Percentiles rank a stretch among this genome's conserved stretches.
Evolutionary conservation across 768 basidiomycete genomes (phyloP).

Genomic region (Phlebiopsis gigantea): DNA sequence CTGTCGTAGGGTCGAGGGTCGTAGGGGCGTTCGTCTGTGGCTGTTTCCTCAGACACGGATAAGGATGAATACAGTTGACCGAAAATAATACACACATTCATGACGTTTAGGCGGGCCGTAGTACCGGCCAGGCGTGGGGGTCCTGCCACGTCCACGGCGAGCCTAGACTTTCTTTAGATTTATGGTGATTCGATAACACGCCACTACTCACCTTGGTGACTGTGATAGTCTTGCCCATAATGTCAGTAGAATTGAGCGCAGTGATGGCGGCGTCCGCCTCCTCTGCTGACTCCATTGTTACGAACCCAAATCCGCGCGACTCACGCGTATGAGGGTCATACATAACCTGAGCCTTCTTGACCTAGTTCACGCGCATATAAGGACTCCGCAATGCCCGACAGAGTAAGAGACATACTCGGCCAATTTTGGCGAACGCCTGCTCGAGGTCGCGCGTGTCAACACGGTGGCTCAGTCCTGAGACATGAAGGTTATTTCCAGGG

Average conservation of each 20-base stretch:
- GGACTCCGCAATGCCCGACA: not conserved
- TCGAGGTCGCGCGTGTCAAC: conserved; percentile 86
- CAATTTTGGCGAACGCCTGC: conserved; percentile 82
- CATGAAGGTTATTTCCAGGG: conserved; percentile 64
- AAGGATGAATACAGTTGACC: not conserved
- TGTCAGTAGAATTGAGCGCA: conserved; percentile 74
- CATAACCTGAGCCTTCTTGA: conserved; percentile 59
- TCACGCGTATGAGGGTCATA: conserved; percentile 60
- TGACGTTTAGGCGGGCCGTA: conserved; percentile 86
- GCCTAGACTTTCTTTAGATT: conserved; percentile 42
- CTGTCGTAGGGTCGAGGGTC: conserved; percentile 90
- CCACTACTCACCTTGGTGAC: conserved; percentile 70
- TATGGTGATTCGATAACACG: not conserved
- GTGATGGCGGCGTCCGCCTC: conserved; percentile 92
- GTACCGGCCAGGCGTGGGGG: conserved; percentile 93
- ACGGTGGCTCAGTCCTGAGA: conserved; percentile 52
- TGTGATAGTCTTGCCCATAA: conserved; percentile 82
- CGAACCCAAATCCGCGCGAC: conserved; percentile 87
- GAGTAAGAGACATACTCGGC: conserved; percentile 50
- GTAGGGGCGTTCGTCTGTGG: conserved; percentile 76
- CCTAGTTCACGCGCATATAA: conserved; percentile 41
- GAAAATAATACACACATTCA: conserved; percentile 37
- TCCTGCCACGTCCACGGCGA: conserved; percentile 82
- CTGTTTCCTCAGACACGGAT: not conserved
- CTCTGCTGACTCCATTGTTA: conserved; percentile 76